phyloP scores from a whole-genome alignment of 1,284 basidiomycete species.

The Pholiota adiposa region DNA sequence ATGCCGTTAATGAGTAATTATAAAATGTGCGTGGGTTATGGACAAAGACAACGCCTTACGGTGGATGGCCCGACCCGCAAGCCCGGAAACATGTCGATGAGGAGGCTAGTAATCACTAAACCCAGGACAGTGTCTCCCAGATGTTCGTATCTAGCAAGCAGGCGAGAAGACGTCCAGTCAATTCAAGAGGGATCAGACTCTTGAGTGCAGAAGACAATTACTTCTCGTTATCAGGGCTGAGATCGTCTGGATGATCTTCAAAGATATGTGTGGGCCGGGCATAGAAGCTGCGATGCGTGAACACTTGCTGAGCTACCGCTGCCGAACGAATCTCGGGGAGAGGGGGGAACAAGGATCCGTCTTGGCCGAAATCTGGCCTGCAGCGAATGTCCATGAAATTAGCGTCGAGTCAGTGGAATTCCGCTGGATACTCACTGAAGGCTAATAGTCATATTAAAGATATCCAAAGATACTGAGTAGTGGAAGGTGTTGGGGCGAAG shows the following conservation, averaged over 20 bases:
- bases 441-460: slow-evolving; percentile 14
- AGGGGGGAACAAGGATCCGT: slow-evolving; percentile 43
- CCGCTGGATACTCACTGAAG: slow-evolving; percentile 15
- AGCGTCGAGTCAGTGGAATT: not conserved
- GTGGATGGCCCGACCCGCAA: slow-evolving; percentile 73
- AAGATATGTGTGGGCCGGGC: slow-evolving; percentile 73
- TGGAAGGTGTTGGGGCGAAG: not conserved
- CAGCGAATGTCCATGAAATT: not conserved
- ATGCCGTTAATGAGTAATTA: not conserved
- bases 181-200: not conserved
- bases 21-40: not conserved
- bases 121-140: slow-evolving; percentile 76
- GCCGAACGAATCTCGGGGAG: slow-evolving; percentile 53
- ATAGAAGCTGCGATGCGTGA: slow-evolving; percentile 73
- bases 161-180: not conserved
- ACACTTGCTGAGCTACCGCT: slow-evolving; percentile 55
- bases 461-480: not conserved
- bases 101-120: slow-evolving; percentile 63
- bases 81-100: slow-evolving; percentile 65
- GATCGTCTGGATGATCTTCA: slow-evolving; percentile 70
- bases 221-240: slow-evolving; percentile 80
- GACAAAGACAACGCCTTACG: slow-evolving; percentile 41
- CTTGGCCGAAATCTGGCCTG: slow-evolving; percentile 44
- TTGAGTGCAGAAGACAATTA: slow-evolving; percentile 32
- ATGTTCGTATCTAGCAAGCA: slow-evolving; percentile 61